phyloP scores from a whole-genome alignment of 2,329 filamentous ascomycete species.

The Verticillium nonalfalfae region DNA sequence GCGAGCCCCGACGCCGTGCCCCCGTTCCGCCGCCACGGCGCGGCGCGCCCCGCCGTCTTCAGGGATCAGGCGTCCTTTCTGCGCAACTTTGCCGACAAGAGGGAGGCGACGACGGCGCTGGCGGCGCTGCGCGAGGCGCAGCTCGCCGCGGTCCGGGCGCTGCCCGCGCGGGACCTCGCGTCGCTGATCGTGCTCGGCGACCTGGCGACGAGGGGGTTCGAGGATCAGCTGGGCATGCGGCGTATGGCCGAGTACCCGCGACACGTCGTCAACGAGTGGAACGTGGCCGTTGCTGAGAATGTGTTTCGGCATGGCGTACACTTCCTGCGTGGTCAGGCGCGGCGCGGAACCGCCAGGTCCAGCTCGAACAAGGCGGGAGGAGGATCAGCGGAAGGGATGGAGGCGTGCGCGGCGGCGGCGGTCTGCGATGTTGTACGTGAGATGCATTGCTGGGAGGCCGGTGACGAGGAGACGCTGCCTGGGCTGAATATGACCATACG shows the following conservation, averaged over 20 bases:
- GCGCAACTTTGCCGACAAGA: neutral
- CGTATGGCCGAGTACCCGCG: neutral
- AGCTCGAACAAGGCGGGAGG: neutral
- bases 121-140: constrained; percentile 5
- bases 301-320: constrained; percentile 9
- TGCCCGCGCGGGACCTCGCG: constrained; percentile 5
- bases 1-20: neutral
- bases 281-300: constrained; percentile 9
- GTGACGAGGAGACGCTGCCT: constrained; percentile 6
- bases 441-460: constrained; percentile 10
- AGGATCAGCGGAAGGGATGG: neutral
- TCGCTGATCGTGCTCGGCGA: constrained; percentile 5
- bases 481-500: constrained; percentile 10
- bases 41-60: neutral
- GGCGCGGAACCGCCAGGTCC: neutral
- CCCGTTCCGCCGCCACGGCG: neutral
- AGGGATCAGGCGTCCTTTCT: neutral
- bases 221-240: neutral
- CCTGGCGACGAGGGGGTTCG: constrained; percentile 8
- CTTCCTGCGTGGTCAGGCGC: constrained; percentile 7
- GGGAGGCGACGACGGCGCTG: neutral
- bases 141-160: constrained; percentile 1
- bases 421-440: constrained; percentile 8
- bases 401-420: constrained; percentile 5
- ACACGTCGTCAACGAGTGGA: constrained; percentile 4